Evolutionary conservation across 2,329 filamentous ascomycete species (phyloP).

Genomic region (Aureobasidium zeae): DNA sequence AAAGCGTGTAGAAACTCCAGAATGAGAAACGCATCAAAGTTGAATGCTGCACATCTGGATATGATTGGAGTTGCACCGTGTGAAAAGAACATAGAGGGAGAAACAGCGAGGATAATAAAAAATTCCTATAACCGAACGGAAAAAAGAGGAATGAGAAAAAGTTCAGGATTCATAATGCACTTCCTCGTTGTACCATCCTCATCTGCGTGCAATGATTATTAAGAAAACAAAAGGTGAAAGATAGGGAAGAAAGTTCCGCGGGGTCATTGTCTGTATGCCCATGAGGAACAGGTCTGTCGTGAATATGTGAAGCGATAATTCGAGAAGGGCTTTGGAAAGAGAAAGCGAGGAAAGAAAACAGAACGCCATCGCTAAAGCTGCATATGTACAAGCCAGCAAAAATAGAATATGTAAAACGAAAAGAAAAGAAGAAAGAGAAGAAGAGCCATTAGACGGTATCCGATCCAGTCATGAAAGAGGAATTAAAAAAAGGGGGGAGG

Average conservation of each 20-base stretch:
- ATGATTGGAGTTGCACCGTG: no score
- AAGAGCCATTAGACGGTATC: neutral
- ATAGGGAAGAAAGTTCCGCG: neutral
- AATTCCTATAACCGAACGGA: no score
- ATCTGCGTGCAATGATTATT: constrained; percentile 7
- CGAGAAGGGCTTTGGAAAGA: neutral
- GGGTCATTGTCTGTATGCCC: neutral
- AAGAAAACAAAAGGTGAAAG: neutral
- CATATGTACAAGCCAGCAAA: no score
- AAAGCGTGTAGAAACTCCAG: no score
- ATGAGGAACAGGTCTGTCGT: neutral
- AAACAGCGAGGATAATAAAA: no score
- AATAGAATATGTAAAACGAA: no score
- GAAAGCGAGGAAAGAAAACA: no score
- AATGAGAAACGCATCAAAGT: no score
- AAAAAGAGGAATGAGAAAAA: neutral
- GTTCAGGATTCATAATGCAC: neutral
- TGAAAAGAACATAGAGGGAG: no score
- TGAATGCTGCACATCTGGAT: no score
- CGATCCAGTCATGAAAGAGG: neutral
- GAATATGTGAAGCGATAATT: neutral
- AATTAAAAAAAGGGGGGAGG: neutral
- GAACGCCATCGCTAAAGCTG: no score
- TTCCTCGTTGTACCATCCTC: neutral
- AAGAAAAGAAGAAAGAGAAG: neutral